Base-by-base conservation (phyloP, 192 early-diverging fungal genomes). In the Backusella tuberculispora region DNA sequence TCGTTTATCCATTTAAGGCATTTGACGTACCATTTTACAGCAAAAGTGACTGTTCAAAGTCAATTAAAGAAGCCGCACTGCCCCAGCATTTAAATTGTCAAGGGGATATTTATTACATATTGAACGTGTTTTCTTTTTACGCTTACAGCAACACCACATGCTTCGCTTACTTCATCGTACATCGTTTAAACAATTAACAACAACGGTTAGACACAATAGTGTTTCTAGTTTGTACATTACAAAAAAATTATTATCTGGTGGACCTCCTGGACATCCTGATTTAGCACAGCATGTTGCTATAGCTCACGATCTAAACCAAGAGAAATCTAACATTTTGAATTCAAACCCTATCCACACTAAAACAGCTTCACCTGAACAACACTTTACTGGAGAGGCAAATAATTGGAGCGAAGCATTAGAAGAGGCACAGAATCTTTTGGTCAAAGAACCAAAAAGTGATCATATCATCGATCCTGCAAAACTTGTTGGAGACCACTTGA, bases 401-500 rank as follows among this genome's bases (percentile, higher is more conserved):
- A 81, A 80, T 4, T 89, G 86, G 86, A 83, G 71, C 29, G 80
- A 89, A 64, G 85, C 85, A 42, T 67, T 89, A 9, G 68, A 78
- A n/a, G 85, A 86, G 72, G 89, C 89, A 9, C 82, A 88, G 65
- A 64, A 75, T 2, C 67, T 88, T 12, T 60, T 60, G n/a, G 86
- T 90, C 4, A 75, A 81, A 10, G 38, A 34, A 6, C 10, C 19
- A 0, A 12, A 48, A n/a, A 24, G 48, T 14, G 78, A 83, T 72
- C 75, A 66, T 10, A 80, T 90, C 43, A 87, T 96, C 45, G 89
- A 94, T 78, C 90, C 93, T 12, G 77, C 82, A 48, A 87, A 96
- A 48, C 84, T 99, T 17, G 87, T 97, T 4, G 95, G 95, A 8
- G 82, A 88, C 1, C 96, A 99, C 81, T 83, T 99, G 43, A 86